Evolutionary conservation across 805 yeast genomes (phyloP), one percentile per base, ranked within the genome.

Genomic region (Metschnikowia peoriensis): DNA sequence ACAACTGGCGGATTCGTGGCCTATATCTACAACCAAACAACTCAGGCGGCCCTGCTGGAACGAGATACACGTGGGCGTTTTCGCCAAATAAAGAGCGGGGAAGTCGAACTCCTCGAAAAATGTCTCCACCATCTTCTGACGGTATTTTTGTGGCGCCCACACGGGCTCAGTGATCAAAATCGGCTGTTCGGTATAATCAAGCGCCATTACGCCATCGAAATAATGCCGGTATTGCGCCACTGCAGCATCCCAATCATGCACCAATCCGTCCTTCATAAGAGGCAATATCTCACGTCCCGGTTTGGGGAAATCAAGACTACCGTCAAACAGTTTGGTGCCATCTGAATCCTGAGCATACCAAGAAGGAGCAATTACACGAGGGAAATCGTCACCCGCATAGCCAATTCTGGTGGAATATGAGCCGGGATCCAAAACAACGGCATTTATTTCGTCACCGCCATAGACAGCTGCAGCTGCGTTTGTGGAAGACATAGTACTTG

Each of bases 341-440:
- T 56, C 60, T 15, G 32, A 50, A 38, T 52, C 56, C 63, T 60
- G 55, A n/a, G 67, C 72, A 63, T 82, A 89, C 54, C 68, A 79
- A 0, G 97, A 88, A 2, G 97, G 94, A 11, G 85, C 67, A 27
- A 88, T 81, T 4, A 84, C 72, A 57, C 85, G 81, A 11, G 99
- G 99, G 49, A 82, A 79, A 65, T 92, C 97, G 52, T 90, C 93
- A 10, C 98, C 98, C 3, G 97, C 92, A 68, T 82, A 91, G 1
- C 99, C 99, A 16, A 86, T 83, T 49, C 93, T 83, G 7, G 97
- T 90, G 54, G 83, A 73, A 55, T 78, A 83, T 10, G 97, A 86
- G 37, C 98, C 98, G 1, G 96, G 92, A 64, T 94, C 98, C 28
- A 93, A 76, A 35, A 93, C 96, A 2, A 94, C 78, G 28, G 98